These are phyloP conservation scores for Plasmodium inui DNA, from an alignment of 169 alveolate species.

Conservation along the genomic window DNA sequence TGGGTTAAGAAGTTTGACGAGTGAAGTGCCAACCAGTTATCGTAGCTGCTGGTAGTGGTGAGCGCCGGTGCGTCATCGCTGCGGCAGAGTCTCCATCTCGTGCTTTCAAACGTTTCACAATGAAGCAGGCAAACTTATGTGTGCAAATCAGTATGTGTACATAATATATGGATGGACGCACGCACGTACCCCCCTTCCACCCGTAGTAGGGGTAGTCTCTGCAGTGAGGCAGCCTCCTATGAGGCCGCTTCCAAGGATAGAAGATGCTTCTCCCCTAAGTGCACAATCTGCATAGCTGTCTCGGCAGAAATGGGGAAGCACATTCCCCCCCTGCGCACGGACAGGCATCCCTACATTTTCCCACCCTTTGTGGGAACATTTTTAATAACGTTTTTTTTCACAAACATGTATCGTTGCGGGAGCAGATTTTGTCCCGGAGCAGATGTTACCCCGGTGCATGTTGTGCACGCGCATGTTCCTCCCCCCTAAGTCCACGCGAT, in stretches of 20 bases:
- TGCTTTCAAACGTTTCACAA: neutral
- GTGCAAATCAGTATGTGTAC: neutral
- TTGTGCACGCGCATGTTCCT: too few species aligned
- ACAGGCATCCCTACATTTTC: neutral
- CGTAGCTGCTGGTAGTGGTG: neutral
- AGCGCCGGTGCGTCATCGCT: neutral
- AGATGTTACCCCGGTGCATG: too few species aligned
- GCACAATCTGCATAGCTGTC: too few species aligned
- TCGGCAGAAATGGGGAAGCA: neutral
- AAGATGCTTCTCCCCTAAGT: too few species aligned
- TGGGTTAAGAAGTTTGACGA: neutral
- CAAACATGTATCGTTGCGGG: neutral
- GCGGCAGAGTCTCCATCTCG: neutral
- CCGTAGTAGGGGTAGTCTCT: neutral
- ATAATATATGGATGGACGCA: too few species aligned
- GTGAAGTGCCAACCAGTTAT: neutral
- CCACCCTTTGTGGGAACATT: neutral
- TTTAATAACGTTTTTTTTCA: neutral
- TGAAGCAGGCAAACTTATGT: neutral
- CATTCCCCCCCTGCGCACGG: neutral
- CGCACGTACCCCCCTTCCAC: too few species aligned
- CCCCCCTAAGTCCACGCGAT: conserved; percentile 70
- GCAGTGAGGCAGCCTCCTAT: neutral
- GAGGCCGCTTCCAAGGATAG: too few species aligned
- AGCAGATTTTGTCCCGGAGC: neutral